A percentile compares a stretch with the other conserved stretches of the same genome.
Evolutionary conservation across 495 filamentous ascomycete genomes (phyloP).

Genomic region (Xylaria nigripes): DNA sequence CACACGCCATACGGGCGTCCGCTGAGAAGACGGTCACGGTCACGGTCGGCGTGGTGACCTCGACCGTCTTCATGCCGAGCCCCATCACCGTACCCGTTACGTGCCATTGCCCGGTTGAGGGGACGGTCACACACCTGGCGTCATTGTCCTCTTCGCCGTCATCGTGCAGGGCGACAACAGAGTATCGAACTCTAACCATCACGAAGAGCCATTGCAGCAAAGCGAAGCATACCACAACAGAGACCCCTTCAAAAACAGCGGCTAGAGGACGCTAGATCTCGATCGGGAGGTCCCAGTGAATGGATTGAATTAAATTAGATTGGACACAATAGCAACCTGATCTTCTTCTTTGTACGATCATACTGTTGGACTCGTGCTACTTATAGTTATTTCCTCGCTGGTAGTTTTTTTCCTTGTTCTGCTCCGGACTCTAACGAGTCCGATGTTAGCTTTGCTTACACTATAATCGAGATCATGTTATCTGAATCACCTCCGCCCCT

Average conservation of each 20-base stretch:
- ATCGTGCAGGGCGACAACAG: not conserved
- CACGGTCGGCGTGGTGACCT: conserved; percentile 3
- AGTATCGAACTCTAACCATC: not conserved
- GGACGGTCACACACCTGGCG: not conserved
- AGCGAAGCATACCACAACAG: not conserved
- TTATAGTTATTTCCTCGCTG: too few relatives aligned
- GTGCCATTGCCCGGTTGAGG: not conserved
- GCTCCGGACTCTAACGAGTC: too few relatives aligned
- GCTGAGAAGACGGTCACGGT: not conserved
- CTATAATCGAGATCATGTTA: too few relatives aligned
- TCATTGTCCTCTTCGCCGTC: not conserved
- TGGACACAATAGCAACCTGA: not conserved
- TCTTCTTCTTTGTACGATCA: not conserved
- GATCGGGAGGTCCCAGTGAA: not conserved
- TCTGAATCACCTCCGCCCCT: too few relatives aligned
- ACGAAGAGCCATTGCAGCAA: not conserved
- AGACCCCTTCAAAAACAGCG: too few relatives aligned
- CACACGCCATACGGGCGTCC: not conserved
- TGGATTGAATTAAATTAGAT: not conserved
- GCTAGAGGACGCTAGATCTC: not conserved
- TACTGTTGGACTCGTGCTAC: not conserved
- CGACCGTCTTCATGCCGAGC: conserved; percentile 7
- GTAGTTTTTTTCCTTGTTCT: not conserved
- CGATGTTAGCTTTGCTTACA: too few relatives aligned
- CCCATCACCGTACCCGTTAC: conserved; percentile 4